Base-by-base conservation (phyloP, 257 asterid genomes). In the Solanum etuberosum region DNA sequence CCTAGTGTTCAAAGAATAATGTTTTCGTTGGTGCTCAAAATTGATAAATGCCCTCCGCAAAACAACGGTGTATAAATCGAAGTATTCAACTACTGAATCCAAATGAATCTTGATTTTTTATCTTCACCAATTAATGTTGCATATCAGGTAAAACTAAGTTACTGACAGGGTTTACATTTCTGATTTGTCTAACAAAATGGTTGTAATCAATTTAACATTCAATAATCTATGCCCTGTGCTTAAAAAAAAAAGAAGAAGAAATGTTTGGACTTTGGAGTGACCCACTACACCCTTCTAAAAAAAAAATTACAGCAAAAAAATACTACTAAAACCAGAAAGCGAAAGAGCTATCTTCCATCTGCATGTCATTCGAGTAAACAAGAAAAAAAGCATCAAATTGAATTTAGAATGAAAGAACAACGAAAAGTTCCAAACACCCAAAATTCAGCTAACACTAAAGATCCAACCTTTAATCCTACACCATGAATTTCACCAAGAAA, bases 231-330 rank as follows among this genome's bases (percentile, higher is more conserved):
- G 89, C 90, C 77, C 23, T 31, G 32, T 34, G n/a, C 72, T 6
- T 77, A 67, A 81, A 61, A 38, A 21, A 76, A 38, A 74, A 9
- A n/a, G n/a, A n/a, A n/a, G n/a, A 85, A 5, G 67, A 29, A 51
- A 54, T 90, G 54, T 89, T 15, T 61, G 90, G 92, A 89, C 42
- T 89, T 15, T 61, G 90, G 92, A 89, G 63, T 1, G 63, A 54
- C 63, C n/a, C 6, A 8, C 46, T 32, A 34, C 27, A 34, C 80
- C 18, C 4, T 32, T 9, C 1, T 18, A 18, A 51, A 32, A 13
- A 70, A 32, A 14, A 4, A 14, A 4, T 65, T 25, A 67, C 20
- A 67, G 38, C 76, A 27, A 68, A 70, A 70, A 31, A 71, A 9
- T 7, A 37, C 82, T 21, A 74, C 6, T 54, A 74, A 74, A 74